Conservation (phyloP, 208 protist species). For the Leishmania arabica region DNA sequence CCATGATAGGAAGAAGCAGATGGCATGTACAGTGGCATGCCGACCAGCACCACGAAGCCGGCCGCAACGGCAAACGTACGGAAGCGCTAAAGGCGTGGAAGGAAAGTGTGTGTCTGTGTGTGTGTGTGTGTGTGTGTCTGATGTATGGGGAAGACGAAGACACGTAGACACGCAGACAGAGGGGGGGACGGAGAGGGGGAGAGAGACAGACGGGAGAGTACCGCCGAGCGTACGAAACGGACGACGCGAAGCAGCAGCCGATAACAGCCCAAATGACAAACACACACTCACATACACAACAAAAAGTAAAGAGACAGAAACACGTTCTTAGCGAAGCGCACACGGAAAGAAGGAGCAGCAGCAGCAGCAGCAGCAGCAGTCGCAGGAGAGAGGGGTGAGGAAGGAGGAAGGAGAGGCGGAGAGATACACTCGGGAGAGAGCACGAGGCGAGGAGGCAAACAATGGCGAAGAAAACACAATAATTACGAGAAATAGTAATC, state of each 20-base stretch:
- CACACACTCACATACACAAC: neutral
- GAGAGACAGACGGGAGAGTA: neutral
- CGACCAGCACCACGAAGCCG: too few relatives aligned
- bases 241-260: neutral
- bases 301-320: constrained; percentile 3
- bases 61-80: neutral
- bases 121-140: too few relatives aligned
- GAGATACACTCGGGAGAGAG: neutral
- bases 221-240: neutral
- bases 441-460: neutral
- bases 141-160: too few relatives aligned
- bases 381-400: neutral
- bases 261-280: neutral
- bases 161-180: neutral
- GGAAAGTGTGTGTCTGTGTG: too few relatives aligned
- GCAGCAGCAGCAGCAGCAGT: too few relatives aligned
- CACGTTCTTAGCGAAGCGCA: neutral
- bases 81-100: neutral
- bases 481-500: neutral
- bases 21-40: neutral
- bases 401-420: neutral
- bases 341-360: neutral
- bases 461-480: constrained; percentile 7
- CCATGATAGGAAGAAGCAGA: neutral
- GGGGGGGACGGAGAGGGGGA: constrained; percentile 2